Percentiles rank a stretch among this genome's conserved stretches.
Evolutionary conservation across 345 rosid genomes (phyloP).

Genomic region (Eucalyptus rudis): DNA sequence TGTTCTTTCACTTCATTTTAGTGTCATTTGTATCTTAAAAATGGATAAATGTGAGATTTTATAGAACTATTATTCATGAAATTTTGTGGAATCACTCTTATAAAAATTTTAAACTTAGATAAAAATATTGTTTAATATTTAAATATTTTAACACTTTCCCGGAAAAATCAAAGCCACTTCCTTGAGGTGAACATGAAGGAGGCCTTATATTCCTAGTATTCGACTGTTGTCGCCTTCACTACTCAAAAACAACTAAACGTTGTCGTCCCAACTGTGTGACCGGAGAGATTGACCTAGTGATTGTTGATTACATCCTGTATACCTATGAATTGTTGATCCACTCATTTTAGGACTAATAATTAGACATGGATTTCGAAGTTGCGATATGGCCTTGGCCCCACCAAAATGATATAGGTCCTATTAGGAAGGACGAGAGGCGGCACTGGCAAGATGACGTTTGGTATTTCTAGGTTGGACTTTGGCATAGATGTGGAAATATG

Average conservation of each 20-base stretch:
- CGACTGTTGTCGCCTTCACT: neutral
- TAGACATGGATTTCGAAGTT: neutral
- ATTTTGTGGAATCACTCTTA: too few species aligned
- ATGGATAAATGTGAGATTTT: neutral
- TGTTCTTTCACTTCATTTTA: neutral
- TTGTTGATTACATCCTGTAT: neutral
- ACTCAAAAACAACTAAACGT: too few species aligned
- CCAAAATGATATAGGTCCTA: neutral
- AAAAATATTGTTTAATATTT: too few species aligned
- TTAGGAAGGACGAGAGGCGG: neutral
- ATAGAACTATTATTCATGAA: accelerated
- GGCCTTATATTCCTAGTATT: too few species aligned
- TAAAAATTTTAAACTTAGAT: too few species aligned
- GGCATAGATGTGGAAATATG: neutral
- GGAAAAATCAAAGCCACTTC: neutral
- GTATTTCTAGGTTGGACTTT: neutral
- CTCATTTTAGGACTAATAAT: neutral
- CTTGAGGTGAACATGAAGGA: neutral
- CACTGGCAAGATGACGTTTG: neutral
- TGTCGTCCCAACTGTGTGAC: neutral
- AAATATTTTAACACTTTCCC: too few species aligned
- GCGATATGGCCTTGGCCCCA: accelerated
- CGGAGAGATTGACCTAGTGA: neutral
- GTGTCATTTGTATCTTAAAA: neutral
- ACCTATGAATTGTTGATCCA: neutral